Percentiles rank a stretch among this genome's conserved stretches.
These are phyloP conservation scores for Corniculantispora saksenae DNA, from an alignment of 2,329 filamentous ascomycete species.

Conservation along the genomic window DNA sequence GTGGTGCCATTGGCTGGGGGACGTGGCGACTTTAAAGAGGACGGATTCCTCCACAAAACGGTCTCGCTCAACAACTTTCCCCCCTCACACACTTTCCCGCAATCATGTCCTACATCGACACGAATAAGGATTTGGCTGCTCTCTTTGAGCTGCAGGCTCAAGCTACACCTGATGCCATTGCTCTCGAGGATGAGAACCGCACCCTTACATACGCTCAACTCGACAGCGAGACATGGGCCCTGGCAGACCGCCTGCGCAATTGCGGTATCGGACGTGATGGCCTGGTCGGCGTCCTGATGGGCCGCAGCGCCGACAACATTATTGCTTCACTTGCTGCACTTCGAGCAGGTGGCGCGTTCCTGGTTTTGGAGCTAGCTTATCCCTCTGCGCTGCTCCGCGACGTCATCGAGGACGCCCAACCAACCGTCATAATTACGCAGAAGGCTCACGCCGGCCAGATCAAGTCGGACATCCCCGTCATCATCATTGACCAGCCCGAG, in stretches of 20 bases:
- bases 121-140: constrained; percentile 69
- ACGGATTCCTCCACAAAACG: neutral
- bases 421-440: constrained; percentile 70
- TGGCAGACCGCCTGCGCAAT: constrained; percentile 63
- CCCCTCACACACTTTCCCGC: neutral
- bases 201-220: constrained; percentile 74
- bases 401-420: constrained; percentile 74
- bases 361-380: constrained; percentile 79
- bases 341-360: constrained; percentile 75
- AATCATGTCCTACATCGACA: constrained; percentile 67
- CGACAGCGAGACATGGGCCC: constrained; percentile 64
- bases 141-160: constrained; percentile 70
- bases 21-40: constrained; percentile 13
- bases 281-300: constrained; percentile 74
- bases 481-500: constrained; percentile 60
- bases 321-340: constrained; percentile 77
- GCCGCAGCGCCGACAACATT: constrained; percentile 76
- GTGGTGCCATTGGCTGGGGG: constrained; percentile 7
- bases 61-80: constrained; percentile 3
- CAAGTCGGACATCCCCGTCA: constrained; percentile 61
- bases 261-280: constrained; percentile 72
- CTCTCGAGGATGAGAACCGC: constrained; percentile 68
- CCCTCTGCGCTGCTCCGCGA: constrained; percentile 72
- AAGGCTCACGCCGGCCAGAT: constrained; percentile 65
- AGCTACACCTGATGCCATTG: constrained; percentile 67